A percentile compares a stretch with the other conserved stretches of the same genome.
These are phyloP conservation scores for Forsythia suspensa DNA, from an alignment of 257 asterid species.

Conservation along the genomic window DNA sequence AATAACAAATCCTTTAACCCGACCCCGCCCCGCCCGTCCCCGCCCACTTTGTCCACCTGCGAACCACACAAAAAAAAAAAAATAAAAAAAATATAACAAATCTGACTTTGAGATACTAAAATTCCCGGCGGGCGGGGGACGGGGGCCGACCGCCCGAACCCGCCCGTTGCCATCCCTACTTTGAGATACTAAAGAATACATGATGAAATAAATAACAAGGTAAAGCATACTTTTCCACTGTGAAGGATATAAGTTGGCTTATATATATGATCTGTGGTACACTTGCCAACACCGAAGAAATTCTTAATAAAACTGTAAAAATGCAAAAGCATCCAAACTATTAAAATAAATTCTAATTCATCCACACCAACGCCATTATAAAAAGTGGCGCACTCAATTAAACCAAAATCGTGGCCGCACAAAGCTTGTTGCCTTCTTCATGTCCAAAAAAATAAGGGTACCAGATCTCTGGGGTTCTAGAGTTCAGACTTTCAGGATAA, in stretches of 20 bases:
- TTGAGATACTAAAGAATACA: neutral
- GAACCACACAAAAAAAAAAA: too few relatives aligned
- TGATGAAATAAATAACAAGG: neutral
- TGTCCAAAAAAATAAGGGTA: neutral
- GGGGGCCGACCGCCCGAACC: too few relatives aligned
- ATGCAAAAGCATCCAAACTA: neutral
- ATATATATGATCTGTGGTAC: neutral
- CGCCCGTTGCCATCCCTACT: too few relatives aligned
- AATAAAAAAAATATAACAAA: too few relatives aligned
- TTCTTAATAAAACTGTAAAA: neutral
- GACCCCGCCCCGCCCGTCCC: too few relatives aligned
- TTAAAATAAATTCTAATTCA: too few relatives aligned
- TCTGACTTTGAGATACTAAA: too few relatives aligned
- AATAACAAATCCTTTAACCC: conserved; percentile 13
- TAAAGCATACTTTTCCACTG: neutral
- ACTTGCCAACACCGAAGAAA: neutral
- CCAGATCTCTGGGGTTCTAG: neutral
- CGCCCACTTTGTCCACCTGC: too few relatives aligned
- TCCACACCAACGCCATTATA: neutral
- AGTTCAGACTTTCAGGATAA: neutral
- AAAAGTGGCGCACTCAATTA: too few relatives aligned
- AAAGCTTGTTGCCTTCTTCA: neutral
- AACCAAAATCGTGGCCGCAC: neutral
- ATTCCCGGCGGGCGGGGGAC: too few relatives aligned
- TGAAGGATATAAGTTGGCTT: neutral